Conservation (phyloP, 2,329 filamentous ascomycete genomes). For the Beauveria sp. region DNA sequence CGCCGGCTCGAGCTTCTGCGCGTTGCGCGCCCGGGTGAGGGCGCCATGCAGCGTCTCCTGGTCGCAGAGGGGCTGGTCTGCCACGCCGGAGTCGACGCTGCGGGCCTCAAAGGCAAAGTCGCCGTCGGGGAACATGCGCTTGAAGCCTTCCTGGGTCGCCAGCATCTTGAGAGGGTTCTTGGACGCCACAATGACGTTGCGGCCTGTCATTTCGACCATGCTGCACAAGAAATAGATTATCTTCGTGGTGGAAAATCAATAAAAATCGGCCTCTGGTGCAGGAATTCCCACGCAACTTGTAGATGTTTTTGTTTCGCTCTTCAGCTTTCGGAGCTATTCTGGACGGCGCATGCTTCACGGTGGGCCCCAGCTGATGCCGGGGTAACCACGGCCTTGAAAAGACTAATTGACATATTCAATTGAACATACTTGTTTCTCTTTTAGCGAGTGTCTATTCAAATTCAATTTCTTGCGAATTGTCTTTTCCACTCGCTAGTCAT, state of each 20-base stretch:
- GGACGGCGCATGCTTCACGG: background rate
- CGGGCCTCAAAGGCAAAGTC: constrained; percentile 21
- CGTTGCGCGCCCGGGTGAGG: constrained; percentile 28
- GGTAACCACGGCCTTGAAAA: background rate
- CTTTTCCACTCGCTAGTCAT: too few relatives aligned
- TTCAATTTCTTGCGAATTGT: too few relatives aligned
- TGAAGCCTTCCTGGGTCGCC: constrained; percentile 29
- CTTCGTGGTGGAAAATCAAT: too few relatives aligned
- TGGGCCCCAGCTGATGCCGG: background rate
- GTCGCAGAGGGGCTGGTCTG: constrained; percentile 32
- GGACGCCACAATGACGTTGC: constrained; percentile 28
- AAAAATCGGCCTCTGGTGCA: too few relatives aligned
- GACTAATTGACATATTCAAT: background rate
- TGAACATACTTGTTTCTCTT: too few relatives aligned
- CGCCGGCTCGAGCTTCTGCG: constrained; percentile 21
- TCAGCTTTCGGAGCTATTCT: background rate
- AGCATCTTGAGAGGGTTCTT: constrained; percentile 33
- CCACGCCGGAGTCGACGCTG: constrained; percentile 30
- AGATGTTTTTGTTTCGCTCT: background rate
- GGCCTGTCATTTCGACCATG: background rate
- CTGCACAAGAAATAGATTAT: background rate
- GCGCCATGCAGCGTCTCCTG: constrained; percentile 31
- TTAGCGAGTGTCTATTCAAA: too few relatives aligned
- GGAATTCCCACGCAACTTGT: too few relatives aligned
- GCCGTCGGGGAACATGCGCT: constrained; percentile 25